These are phyloP conservation scores for Neostapfia colusana DNA, from an alignment of 176 grass and related monocot species.

Conservation along the genomic window DNA sequence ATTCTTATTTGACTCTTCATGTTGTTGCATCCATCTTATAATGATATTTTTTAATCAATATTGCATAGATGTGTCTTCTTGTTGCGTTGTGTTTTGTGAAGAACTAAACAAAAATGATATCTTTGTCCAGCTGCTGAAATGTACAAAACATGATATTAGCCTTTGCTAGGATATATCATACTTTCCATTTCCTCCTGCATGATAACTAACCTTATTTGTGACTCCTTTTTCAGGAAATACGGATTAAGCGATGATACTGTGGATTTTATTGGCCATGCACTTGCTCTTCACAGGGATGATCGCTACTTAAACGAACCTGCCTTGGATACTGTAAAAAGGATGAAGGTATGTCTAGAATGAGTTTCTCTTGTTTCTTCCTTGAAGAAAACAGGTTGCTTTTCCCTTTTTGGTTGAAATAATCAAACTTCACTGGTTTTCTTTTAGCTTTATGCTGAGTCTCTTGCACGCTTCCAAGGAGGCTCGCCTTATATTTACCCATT, in stretches of 20 bases:
- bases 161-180: constrained; percentile 14
- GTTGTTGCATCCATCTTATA: background rate
- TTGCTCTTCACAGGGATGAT: constrained; percentile 91
- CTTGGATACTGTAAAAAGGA: constrained; percentile 88
- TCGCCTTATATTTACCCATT: constrained; percentile 97
- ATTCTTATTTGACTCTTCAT: background rate
- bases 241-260: constrained; percentile 83
- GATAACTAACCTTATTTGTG: constrained; percentile 16
- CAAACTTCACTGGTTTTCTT: constrained; percentile 26
- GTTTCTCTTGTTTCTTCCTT: background rate
- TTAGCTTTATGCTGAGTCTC: constrained; percentile 79
- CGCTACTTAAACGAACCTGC: constrained; percentile 75
- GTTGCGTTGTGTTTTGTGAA: background rate
- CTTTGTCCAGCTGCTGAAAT: constrained; percentile 24
- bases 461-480: constrained; percentile 86
- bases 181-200: constrained; percentile 25
- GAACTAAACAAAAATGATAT: background rate
- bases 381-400: constrained; percentile 5
- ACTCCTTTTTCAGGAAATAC: constrained; percentile 59
- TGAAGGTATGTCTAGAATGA: constrained; percentile 64
- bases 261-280: constrained; percentile 85
- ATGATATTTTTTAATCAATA: background rate
- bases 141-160: background rate
- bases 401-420: constrained; percentile 5
- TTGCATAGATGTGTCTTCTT: background rate